These are phyloP conservation scores for Stemphylium vesicarium DNA, from an alignment of 2,329 filamentous ascomycete species.

Conservation along the genomic window DNA sequence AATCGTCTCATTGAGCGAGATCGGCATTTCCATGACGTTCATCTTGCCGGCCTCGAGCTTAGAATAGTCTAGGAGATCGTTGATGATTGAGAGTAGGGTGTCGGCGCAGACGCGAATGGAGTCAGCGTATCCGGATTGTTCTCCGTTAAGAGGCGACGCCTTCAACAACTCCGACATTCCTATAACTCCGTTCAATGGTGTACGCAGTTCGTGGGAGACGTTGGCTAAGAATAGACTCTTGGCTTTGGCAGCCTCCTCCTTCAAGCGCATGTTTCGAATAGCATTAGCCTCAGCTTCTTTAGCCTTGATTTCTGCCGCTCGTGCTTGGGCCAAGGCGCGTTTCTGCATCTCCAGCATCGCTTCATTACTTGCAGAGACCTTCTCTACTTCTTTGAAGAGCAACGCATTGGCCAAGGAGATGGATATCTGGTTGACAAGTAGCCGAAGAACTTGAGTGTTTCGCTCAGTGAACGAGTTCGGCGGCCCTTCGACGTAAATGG, in stretches of 20 bases:
- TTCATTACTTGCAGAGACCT: slow-evolving; percentile 77
- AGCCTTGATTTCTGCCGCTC: slow-evolving; percentile 76
- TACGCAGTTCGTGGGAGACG: slow-evolving; percentile 64
- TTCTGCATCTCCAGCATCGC: slow-evolving; percentile 81
- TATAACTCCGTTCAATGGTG: slow-evolving; percentile 61
- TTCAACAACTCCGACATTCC: slow-evolving; percentile 68
- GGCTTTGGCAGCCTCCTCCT: slow-evolving; percentile 81
- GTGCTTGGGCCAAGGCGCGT: slow-evolving; percentile 72
- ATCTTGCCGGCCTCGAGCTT: slow-evolving; percentile 62
- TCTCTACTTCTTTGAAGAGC: slow-evolving; percentile 72
- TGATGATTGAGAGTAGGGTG: slow-evolving; percentile 60
- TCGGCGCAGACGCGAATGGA: slow-evolving; percentile 70
- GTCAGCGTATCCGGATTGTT: slow-evolving; percentile 68
- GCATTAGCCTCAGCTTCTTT: slow-evolving; percentile 78
- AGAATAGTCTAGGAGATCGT: slow-evolving; percentile 60
- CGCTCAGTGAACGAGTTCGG: slow-evolving; percentile 79
- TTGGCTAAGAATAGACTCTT: slow-evolving; percentile 76
- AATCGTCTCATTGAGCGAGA: slow-evolving; percentile 64
- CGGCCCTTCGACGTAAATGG: slow-evolving; percentile 78
- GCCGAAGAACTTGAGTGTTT: slow-evolving; percentile 60
- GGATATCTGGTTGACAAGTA: slow-evolving; percentile 78
- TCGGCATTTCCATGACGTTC: slow-evolving; percentile 65
- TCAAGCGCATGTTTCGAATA: slow-evolving; percentile 78
- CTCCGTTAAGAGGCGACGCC: slow-evolving; percentile 60
- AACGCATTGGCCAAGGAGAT: slow-evolving; percentile 70